phyloP scores from a whole-genome alignment of 345 rosid genomes.

The Rhodomyrtus tomentosa region DNA sequence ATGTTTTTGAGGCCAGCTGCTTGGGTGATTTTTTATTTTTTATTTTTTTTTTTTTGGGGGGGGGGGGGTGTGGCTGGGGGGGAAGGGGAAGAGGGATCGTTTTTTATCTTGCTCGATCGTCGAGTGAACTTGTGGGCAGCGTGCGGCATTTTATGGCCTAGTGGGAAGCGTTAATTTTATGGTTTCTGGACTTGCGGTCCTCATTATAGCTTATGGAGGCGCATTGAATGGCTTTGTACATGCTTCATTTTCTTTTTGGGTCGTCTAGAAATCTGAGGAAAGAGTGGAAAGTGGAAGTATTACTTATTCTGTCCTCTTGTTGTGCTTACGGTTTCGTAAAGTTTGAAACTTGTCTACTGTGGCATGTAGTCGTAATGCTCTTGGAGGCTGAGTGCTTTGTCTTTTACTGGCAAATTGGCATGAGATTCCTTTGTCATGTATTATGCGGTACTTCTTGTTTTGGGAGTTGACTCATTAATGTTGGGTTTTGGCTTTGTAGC shows the following conservation, averaged over 20 bases:
- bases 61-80: too few species aligned
- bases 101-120: neutral
- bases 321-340: neutral
- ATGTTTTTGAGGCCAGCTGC: neutral
- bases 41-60: too few species aligned
- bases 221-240: neutral
- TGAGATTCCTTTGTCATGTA: neutral
- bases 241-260: neutral
- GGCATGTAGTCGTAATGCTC: neutral
- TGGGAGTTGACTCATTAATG: neutral
- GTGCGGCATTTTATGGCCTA: neutral
- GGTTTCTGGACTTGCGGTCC: neutral
- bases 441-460: neutral
- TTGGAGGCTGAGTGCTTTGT: neutral
- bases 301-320: neutral
- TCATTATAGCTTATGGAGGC: neutral
- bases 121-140: neutral
- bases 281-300: neutral
- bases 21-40: neutral
- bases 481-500: conserved; percentile 10
- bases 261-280: neutral
- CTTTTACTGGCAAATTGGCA: neutral
- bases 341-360: neutral
- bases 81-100: neutral
- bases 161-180: neutral